These are phyloP conservation scores for Cardiosporidium cionae DNA, from an alignment of 169 alveolate genomes.

Conservation along the genomic window DNA sequence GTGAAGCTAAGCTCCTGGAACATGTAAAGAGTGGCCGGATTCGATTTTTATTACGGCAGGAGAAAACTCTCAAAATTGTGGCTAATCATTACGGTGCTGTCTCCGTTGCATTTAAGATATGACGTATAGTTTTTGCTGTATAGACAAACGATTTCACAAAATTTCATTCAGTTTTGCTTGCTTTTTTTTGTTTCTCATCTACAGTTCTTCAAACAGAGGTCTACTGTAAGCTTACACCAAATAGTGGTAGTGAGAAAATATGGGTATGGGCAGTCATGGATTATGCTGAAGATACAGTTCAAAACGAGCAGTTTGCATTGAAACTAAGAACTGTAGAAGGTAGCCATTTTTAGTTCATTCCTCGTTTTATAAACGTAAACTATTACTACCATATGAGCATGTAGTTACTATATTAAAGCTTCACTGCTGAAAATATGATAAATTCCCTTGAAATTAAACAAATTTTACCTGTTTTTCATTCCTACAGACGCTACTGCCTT, in stretches of 20 bases:
- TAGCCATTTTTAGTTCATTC: background rate
- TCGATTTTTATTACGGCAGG: conserved; percentile 89
- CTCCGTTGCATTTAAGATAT: background rate
- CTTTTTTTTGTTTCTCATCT: conserved; percentile 24
- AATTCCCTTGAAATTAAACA: background rate
- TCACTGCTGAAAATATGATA: background rate
- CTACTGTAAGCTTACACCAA: conserved; percentile 86
- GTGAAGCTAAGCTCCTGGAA: conserved; percentile 86
- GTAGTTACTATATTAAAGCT: background rate
- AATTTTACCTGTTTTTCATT: background rate
- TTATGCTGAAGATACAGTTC: conserved; percentile 84
- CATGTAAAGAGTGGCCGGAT: conserved; percentile 82
- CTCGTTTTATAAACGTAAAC: background rate
- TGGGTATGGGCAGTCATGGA: conserved; percentile 92
- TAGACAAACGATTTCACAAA: background rate
- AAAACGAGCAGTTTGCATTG: conserved; percentile 85
- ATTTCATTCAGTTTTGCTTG: background rate
- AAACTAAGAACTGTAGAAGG: conserved; percentile 81
- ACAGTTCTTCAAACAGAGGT: conserved; percentile 53
- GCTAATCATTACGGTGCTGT: conserved; percentile 84
- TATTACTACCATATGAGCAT: background rate
- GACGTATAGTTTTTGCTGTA: background rate
- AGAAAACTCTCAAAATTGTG: conserved; percentile 87
- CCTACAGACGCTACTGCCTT: conserved; percentile 63
- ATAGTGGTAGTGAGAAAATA: conserved; percentile 91